These are phyloP conservation scores for Hemileccinum rubropunctum DNA, from an alignment of 768 basidiomycete genomes.

Conservation along the genomic window DNA sequence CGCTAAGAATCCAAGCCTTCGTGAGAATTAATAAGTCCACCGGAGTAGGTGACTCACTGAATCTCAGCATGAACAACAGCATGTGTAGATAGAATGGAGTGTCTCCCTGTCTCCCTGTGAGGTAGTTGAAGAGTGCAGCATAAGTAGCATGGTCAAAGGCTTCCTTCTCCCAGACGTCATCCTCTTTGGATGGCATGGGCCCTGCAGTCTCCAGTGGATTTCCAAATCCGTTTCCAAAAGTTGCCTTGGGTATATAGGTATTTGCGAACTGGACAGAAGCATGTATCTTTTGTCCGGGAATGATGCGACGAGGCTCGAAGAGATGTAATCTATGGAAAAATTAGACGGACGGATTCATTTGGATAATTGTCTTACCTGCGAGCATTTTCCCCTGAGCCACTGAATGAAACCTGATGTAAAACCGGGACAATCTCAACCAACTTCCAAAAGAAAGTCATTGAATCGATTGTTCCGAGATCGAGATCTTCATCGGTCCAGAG, in stretches of 20 bases:
- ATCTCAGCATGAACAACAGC: slow-evolving; percentile 18
- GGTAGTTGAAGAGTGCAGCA: slow-evolving; percentile 7
- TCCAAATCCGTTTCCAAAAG: slow-evolving; percentile 16
- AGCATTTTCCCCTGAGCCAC: slow-evolving; percentile 10
- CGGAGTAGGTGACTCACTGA: slow-evolving; percentile 4
- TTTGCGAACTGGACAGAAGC: slow-evolving; percentile 21
- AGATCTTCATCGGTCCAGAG: slow-evolving; percentile 19
- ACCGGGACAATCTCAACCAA: slow-evolving; percentile 13
- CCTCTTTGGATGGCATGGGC: slow-evolving; percentile 6
- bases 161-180: slow-evolving; percentile 14
- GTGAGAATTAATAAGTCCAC: not conserved
- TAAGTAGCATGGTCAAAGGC: slow-evolving; percentile 13
- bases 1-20: not conserved
- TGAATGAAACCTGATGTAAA: slow-evolving; percentile 17
- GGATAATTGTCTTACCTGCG: slow-evolving; percentile 1
- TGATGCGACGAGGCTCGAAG: slow-evolving; percentile 15
- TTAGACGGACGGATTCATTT: not conserved
- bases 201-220: slow-evolving; percentile 6
- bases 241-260: slow-evolving; percentile 15
- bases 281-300: slow-evolving; percentile 19
- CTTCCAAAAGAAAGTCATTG: slow-evolving; percentile 16
- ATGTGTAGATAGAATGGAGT: slow-evolving; percentile 14
- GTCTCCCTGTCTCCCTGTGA: slow-evolving; percentile 7
- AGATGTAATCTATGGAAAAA: slow-evolving; percentile 6
- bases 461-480: slow-evolving; percentile 15